These are phyloP conservation scores for Nicotiana tomentosiformis DNA, from an alignment of 257 asterid genomes.

Conservation along the genomic window DNA sequence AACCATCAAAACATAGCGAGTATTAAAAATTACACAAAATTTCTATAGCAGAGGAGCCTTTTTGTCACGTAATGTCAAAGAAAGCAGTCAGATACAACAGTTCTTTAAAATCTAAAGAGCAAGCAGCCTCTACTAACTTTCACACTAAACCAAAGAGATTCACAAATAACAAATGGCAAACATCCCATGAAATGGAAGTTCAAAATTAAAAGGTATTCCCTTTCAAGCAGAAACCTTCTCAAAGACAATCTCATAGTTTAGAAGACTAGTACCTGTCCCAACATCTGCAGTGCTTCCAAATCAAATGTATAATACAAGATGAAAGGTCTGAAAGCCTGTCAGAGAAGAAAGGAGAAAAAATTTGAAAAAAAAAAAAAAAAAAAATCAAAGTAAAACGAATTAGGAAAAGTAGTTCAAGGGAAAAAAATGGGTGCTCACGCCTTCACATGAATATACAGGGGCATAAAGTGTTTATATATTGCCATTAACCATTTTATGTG, in stretches of 20 bases:
- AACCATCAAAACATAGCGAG: background rate
- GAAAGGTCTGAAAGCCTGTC: conserved; percentile 61
- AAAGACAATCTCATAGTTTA: background rate
- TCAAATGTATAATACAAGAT: conserved; percentile 59
- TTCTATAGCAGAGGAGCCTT: background rate
- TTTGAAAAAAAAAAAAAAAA: background rate
- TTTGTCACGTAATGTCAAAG: background rate
- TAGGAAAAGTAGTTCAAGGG: background rate
- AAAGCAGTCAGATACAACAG: background rate
- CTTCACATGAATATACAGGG: background rate
- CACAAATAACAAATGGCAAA: background rate
- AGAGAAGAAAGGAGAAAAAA: background rate
- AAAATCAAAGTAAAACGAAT: background rate
- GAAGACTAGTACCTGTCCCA: conserved; percentile 28
- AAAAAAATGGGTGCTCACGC: background rate
- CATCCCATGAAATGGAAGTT: background rate
- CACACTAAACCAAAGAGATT: background rate
- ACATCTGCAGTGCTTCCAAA: conserved; percentile 28
- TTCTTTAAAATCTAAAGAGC: background rate
- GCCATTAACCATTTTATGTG: background rate
- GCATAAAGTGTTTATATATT: background rate
- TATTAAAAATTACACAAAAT: background rate
- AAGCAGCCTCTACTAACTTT: background rate
- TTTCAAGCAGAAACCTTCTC: background rate
- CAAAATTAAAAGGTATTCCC: background rate